Evolutionary conservation across 2,329 filamentous ascomycete species (phyloP), one percentile per base, ranked within the genome.

Genomic region (Paecilomyces niveus): DNA sequence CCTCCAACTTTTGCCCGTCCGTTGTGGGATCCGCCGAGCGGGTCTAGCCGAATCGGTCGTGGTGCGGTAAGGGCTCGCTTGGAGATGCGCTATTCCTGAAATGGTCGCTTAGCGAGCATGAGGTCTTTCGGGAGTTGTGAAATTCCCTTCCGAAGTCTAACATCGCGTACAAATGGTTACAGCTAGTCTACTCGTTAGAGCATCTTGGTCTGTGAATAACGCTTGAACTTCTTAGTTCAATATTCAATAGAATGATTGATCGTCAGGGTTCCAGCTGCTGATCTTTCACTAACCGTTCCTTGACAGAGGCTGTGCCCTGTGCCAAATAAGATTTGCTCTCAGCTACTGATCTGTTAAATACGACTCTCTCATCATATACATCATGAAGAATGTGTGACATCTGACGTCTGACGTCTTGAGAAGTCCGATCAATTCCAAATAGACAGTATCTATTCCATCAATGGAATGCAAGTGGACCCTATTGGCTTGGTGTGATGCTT

Each of bases 1-100:
- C 51, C 59, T 61, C 61, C 61, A 58, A 70, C 67, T 73, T 72
- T 70, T 55, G 68, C 68, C 70, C 64, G 60, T 63, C 67, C 68
- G 67, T 73, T 75, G 72, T 75, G 72, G 72, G 72, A 74, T 74
- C 70, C 68, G 69, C 65, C 72, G 71, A 64, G 64, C 60, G 58
- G 53, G 63, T 50, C 72, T 75, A 75, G 56, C 72, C 65, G 0
- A 0, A 39, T 66, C 54, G 7, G 70, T 70, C 51, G 63, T 67
- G 58, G 65, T 63, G 63, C 35, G 56, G n/a, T 49, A 59, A 70
- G 71, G 70, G 69, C 70, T 74, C 72, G 72, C 71, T 72, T 74
- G 68, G 59, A 51, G 49, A 13, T 5, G 49, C 57, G 52, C 68
- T 72, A 72, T 58, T 1, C 63, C 55, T 0, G 26, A 64, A 55